Evolutionary conservation across 176 grass and related monocot genomes (phyloP).

Genomic region (Zoysia japonica): DNA sequence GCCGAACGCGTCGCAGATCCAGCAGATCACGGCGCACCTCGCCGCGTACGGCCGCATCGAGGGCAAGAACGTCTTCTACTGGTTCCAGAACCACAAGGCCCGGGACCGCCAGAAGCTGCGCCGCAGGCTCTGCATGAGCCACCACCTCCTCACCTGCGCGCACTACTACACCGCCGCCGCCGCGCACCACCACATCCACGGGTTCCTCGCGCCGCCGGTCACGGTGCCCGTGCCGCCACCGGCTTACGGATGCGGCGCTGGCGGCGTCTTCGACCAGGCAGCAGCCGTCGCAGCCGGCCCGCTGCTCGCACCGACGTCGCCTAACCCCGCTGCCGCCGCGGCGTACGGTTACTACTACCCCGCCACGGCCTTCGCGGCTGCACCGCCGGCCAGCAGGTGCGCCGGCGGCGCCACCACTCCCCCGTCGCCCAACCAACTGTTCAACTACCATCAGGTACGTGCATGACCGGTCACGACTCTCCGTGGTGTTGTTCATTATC

Average conservation of each 20-base stretch:
- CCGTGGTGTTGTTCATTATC: neutral
- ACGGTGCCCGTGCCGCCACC: neutral
- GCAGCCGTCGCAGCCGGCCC: neutral
- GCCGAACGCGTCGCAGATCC: slow-evolving; percentile 82
- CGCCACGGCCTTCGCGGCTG: neutral
- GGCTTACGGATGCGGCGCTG: neutral
- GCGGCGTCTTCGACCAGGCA: slow-evolving; percentile 24
- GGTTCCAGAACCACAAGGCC: slow-evolving; percentile 98
- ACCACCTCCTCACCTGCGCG: slow-evolving; percentile 51
- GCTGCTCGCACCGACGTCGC: slow-evolving; percentile 26
- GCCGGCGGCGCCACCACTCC: slow-evolving; percentile 2
- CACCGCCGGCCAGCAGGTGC: slow-evolving; percentile 17
- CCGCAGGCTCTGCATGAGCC: slow-evolving; percentile 73
- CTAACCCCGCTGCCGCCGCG: neutral
- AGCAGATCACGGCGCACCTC: slow-evolving; percentile 89
- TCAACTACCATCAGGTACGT: slow-evolving; percentile 36
- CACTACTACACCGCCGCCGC: slow-evolving; percentile 40
- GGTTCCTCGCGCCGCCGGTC: neutral
- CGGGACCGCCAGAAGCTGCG: slow-evolving; percentile 85
- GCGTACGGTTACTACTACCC: slow-evolving; percentile 39
- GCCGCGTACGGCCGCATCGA: slow-evolving; percentile 85
- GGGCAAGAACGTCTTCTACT: slow-evolving; percentile 96
- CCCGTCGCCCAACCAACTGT: slow-evolving; percentile 6
- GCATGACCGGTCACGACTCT: neutral
- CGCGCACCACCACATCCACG: slow-evolving; percentile 8